Evolutionary conservation across 108 stramenopile species (phyloP).

Genomic region (Pseudonitzschia delicatissima): DNA sequence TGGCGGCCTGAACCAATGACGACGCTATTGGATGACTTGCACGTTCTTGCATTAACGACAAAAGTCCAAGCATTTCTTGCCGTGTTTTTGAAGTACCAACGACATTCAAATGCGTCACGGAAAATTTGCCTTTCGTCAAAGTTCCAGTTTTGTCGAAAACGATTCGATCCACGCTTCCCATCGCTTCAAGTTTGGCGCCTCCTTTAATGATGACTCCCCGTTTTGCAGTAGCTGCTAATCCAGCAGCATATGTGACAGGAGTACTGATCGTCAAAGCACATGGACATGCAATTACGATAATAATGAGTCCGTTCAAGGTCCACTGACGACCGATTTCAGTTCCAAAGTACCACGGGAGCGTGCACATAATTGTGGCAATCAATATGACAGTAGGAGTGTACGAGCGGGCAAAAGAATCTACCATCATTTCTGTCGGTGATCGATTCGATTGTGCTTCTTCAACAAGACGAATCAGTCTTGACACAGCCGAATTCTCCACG

Average conservation of each 20-base stretch:
- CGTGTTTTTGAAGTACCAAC: conserved; percentile 45
- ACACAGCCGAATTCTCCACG: conserved; percentile 69
- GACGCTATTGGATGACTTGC: conserved; percentile 82
- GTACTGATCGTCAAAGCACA: conserved; percentile 88
- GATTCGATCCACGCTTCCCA: conserved; percentile 68
- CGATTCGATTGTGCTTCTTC: conserved; percentile 82
- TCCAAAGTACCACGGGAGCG: conserved; percentile 73
- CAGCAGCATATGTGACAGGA: conserved; percentile 82
- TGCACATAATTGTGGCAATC: conserved; percentile 61
- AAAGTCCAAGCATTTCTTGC: conserved; percentile 57
- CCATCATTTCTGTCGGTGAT: conserved; percentile 74
- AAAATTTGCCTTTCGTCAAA: conserved; percentile 76
- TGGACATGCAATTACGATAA: conserved; percentile 78
- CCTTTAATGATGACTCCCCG: conserved; percentile 83
- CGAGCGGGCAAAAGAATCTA: conserved; percentile 68
- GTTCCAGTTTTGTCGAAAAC: conserved; percentile 92
- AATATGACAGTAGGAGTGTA: conserved; percentile 78
- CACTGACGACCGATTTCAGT: conserved; percentile 54
- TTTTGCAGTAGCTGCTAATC: conserved; percentile 79
- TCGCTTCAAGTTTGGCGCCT: conserved; percentile 76
- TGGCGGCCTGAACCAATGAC: conserved; percentile 72
- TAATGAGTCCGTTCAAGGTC: conserved; percentile 63
- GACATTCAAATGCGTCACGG: conserved; percentile 53
- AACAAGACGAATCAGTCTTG: conserved; percentile 72
- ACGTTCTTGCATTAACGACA: conserved; percentile 79